These are phyloP conservation scores for Crithidia thermophila DNA, from an alignment of 208 protist genomes.

Conservation along the genomic window DNA sequence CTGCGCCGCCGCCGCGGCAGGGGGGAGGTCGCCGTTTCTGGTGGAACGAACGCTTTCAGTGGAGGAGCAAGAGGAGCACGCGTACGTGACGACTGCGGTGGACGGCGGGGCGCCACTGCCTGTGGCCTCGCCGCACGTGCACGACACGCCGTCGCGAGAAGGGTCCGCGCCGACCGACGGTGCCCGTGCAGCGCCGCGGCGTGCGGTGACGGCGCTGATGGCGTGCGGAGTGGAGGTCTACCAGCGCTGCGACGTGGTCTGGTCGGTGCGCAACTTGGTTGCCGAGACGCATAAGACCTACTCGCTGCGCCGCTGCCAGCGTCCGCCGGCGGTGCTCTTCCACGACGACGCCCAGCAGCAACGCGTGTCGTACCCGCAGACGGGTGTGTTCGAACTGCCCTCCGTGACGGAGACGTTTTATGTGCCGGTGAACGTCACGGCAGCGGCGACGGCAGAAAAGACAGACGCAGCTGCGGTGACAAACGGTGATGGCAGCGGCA, in stretches of 20 bases:
- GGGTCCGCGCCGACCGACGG: background rate
- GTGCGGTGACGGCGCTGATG: constrained; percentile 16
- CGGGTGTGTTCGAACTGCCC: constrained; percentile 37
- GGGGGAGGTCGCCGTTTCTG: constrained; percentile 32
- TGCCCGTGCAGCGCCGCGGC: background rate
- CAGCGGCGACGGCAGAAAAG: background rate
- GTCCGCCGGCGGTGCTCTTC: constrained; percentile 68
- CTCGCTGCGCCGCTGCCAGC: constrained; percentile 81
- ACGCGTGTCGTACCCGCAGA: constrained; percentile 10
- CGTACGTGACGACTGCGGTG: constrained; percentile 10
- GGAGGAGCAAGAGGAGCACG: constrained; percentile 21
- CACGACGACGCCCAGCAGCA: constrained; percentile 43
- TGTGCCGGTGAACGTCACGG: constrained; percentile 2
- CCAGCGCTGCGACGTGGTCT: constrained; percentile 70
- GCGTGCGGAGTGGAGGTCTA: constrained; percentile 75
- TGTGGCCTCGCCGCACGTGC: background rate
- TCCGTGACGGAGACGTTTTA: constrained; percentile 37
- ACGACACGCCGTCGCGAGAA: background rate
- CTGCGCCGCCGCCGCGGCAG: constrained; percentile 35
- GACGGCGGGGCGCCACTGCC: constrained; percentile 17
- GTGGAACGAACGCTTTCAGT: constrained; percentile 35
- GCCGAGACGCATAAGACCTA: constrained; percentile 64
- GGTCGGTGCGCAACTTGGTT: constrained; percentile 69
- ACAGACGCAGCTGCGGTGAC: background rate
- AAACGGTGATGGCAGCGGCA: too few species aligned